Conservation (phyloP, 2,329 filamentous ascomycete species). For the Lizonia empirigonia region DNA sequence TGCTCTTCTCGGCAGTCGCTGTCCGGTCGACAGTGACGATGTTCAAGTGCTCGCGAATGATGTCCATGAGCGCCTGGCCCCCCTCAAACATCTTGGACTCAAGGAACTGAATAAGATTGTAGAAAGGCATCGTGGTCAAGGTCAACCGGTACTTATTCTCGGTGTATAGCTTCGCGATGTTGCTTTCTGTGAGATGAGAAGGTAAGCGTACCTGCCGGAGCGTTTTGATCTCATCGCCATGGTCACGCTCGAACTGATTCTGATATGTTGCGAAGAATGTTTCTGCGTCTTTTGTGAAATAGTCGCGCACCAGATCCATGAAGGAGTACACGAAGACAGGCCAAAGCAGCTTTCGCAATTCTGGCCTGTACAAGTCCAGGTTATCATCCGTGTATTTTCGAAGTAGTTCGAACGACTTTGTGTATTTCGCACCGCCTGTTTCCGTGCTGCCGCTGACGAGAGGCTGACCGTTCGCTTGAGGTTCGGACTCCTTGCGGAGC, state of each 20-base stretch:
- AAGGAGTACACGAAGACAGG: constrained; percentile 94
- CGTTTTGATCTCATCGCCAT: constrained; percentile 77
- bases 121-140: constrained; percentile 83
- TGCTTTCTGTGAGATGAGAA: constrained; percentile 77
- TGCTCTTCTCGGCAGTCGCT: constrained; percentile 61
- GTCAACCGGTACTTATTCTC: constrained; percentile 88
- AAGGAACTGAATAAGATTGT: constrained; percentile 83
- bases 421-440: constrained; percentile 74
- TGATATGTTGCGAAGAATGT: constrained; percentile 74
- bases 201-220: constrained; percentile 77
- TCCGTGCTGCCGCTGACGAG: constrained; percentile 70
- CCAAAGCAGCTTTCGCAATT: constrained; percentile 87
- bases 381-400: constrained; percentile 88
- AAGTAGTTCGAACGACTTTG: constrained; percentile 73
- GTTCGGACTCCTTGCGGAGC: constrained; percentile 86
- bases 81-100: constrained; percentile 85
- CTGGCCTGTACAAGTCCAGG: constrained; percentile 89
- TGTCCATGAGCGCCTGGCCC: constrained; percentile 75
- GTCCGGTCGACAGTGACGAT: constrained; percentile 64
- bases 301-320: constrained; percentile 75
- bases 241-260: constrained; percentile 73
- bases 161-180: constrained; percentile 78
- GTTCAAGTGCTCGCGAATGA: constrained; percentile 68
- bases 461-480: constrained; percentile 81
- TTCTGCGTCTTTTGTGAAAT: constrained; percentile 73